These are phyloP conservation scores for Sugiyamaella floridensis DNA, from an alignment of 805 yeast genomes.

Conservation along the genomic window DNA sequence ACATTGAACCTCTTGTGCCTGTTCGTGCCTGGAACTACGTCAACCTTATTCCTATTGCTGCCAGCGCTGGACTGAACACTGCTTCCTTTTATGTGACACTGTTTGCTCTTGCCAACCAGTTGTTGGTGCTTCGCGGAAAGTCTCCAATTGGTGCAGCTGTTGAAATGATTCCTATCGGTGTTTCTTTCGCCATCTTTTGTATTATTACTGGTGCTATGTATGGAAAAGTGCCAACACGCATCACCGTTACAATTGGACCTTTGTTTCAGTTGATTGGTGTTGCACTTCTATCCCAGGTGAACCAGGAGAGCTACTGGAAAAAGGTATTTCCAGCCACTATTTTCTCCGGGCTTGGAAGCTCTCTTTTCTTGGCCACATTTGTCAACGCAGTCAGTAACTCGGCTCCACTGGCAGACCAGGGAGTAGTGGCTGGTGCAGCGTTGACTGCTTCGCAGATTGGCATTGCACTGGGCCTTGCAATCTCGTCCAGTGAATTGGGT, in stretches of 20 bases:
- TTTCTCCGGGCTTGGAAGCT: slow-evolving; percentile 25
- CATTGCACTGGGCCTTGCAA: slow-evolving; percentile 27
- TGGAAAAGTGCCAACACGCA: slow-evolving; percentile 9
- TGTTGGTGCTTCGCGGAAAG: slow-evolving; percentile 25
- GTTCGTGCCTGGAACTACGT: slow-evolving; percentile 23
- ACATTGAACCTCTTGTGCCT: slow-evolving; percentile 28
- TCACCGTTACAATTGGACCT: slow-evolving; percentile 6
- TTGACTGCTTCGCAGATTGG: slow-evolving; percentile 35
- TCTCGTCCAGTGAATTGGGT: slow-evolving; percentile 18
- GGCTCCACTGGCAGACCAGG: slow-evolving; percentile 36
- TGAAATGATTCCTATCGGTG: slow-evolving; percentile 32
- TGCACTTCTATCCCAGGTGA: slow-evolving; percentile 25
- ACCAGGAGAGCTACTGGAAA: slow-evolving; percentile 28
- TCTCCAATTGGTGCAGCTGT: slow-evolving; percentile 34
- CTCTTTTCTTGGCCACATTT: slow-evolving; percentile 33
- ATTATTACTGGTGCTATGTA: slow-evolving; percentile 21
- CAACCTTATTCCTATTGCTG: slow-evolving; percentile 24
- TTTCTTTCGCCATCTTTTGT: slow-evolving; percentile 30
- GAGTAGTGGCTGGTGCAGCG: slow-evolving; percentile 34
- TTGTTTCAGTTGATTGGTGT: slow-evolving; percentile 17
- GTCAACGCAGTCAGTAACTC: slow-evolving; percentile 28
- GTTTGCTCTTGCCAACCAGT: slow-evolving; percentile 25
- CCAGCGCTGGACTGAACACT: slow-evolving; percentile 21
- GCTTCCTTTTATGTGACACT: slow-evolving; percentile 21
- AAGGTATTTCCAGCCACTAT: slow-evolving; percentile 25